Conservation (phyloP, 2,329 filamentous ascomycete species). For the Aspergillus aculeatinus region DNA sequence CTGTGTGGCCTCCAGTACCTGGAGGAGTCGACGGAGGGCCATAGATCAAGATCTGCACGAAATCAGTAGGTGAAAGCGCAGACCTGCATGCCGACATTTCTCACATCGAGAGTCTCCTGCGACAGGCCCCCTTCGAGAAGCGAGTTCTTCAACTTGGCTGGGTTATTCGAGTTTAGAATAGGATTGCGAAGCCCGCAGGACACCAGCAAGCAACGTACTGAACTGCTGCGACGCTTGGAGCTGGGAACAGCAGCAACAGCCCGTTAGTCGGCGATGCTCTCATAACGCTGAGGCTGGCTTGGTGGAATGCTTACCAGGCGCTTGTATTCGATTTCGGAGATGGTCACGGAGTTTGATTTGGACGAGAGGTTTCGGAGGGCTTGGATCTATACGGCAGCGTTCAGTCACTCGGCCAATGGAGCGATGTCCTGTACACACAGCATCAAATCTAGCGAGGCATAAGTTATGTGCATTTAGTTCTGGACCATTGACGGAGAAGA, state of each 20-base stretch:
- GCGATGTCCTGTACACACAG: background rate
- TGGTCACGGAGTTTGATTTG: slow-evolving; percentile 48
- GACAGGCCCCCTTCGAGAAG: slow-evolving; percentile 53
- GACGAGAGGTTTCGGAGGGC: slow-evolving; percentile 29
- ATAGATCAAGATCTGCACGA: slow-evolving; percentile 23
- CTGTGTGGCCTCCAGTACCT: background rate
- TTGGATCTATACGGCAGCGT: slow-evolving; percentile 25
- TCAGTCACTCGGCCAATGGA: background rate
- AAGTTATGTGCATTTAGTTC: background rate
- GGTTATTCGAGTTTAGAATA: slow-evolving; percentile 3
- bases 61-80: slow-evolving; percentile 15
- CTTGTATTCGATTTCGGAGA: slow-evolving; percentile 63
- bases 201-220: slow-evolving; percentile 10
- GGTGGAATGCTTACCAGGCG: slow-evolving; percentile 47
- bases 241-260: slow-evolving; percentile 6
- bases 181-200: background rate
- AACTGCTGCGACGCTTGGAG: slow-evolving; percentile 19
- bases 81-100: slow-evolving; percentile 7
- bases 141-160: slow-evolving; percentile 50
- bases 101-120: slow-evolving; percentile 50
- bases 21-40: slow-evolving; percentile 4
- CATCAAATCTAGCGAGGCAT: background rate
- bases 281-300: background rate
- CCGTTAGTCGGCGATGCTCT: background rate
- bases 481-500: background rate